Conservation (phyloP, 345 rosid genomes). For the Pistacia integerrima region DNA sequence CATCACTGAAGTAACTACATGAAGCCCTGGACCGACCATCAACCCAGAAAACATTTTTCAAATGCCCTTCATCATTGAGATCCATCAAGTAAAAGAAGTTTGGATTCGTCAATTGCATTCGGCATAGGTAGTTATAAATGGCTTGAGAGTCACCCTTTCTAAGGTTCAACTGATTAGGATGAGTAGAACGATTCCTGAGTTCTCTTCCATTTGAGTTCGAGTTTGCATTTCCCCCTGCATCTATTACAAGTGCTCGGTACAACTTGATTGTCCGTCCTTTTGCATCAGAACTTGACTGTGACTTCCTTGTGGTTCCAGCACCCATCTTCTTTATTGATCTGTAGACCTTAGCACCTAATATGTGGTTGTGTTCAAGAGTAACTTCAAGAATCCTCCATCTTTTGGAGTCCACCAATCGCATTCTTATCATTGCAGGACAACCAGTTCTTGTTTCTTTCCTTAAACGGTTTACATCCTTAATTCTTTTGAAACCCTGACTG, state of each 20-base stretch:
- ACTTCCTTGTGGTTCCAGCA: conserved; percentile 50
- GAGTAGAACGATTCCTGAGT: conserved; percentile 28
- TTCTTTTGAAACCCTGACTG: conserved; percentile 75
- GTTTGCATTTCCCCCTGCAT: conserved; percentile 46
- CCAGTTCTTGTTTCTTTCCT: conserved; percentile 80
- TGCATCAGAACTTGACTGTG: conserved; percentile 48
- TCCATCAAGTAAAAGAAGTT: conserved; percentile 73
- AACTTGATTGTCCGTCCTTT: conserved; percentile 57
- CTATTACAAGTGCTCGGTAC: conserved; percentile 57
- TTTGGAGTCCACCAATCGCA: conserved; percentile 74
- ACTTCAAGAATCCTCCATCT: conserved; percentile 76
- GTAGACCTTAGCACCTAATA: conserved; percentile 47
- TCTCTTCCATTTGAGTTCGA: conserved; percentile 36
- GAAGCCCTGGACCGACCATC: conserved; percentile 63
- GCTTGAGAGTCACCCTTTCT: conserved; percentile 61
- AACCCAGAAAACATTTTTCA: conserved; percentile 70
- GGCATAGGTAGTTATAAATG: conserved; percentile 60
- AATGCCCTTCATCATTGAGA: conserved; percentile 63
- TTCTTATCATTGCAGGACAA: conserved; percentile 79
- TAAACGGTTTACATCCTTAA: conserved; percentile 62
- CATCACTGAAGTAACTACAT: conserved; percentile 57
- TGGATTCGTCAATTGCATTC: conserved; percentile 67
- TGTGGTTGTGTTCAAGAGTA: conserved; percentile 74
- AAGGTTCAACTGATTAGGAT: conserved; percentile 45
- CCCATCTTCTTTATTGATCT: conserved; percentile 47